Base-by-base conservation (phyloP, 768 basidiomycete genomes). In the Panaeolus papilionaceus region DNA sequence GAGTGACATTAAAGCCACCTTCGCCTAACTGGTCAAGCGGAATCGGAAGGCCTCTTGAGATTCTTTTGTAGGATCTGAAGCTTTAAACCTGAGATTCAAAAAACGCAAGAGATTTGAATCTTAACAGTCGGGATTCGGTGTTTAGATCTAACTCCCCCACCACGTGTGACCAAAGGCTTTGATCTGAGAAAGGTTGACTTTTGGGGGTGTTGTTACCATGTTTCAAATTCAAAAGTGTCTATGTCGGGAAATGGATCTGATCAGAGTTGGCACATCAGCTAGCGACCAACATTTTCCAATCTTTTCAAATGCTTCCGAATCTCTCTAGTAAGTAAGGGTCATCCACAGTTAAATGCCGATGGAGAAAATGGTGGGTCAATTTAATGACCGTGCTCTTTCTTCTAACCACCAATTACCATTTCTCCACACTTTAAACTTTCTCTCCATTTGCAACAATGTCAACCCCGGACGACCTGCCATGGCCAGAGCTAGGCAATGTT, bases 401-500 rank as follows among this genome's bases (percentile, higher is more conserved):
- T 71, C 65, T 73, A 71, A 72, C 73, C 74, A 71, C 69, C 77
- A 76, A 74, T 75, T 73, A 65, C 74, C 70, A 70, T 65, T 58
- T 58, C 61, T 70, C 62, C 67, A 65, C 69, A 67, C 69, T 69
- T 70, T 69, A 67, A 68, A 72, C 74, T 64, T 70, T 70, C 75
- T 71, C 64, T 67, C 69, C 71, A 69, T 73, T 75, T 77, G 75
- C 72, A 72, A 73, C 75, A 76, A 86, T 86, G 84, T 80, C 85
- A 68, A 78, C 82, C 75, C 78, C 85, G 70, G 92, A 94, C 82
- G 92, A 94, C 83, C 84, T 93, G 65, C 92, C 92, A 26, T 94
- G 92, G 92, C 92, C 92, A 70, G 92, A 94, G 79, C 84, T 92
- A 69, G 92, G 92, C 69, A 94, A 93, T 74, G 91, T 94, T 71